Evolutionary conservation across 2,329 filamentous ascomycete genomes (phyloP), one percentile per base, ranked within the genome.

Genomic region (Aspergillus novoparasiticus): DNA sequence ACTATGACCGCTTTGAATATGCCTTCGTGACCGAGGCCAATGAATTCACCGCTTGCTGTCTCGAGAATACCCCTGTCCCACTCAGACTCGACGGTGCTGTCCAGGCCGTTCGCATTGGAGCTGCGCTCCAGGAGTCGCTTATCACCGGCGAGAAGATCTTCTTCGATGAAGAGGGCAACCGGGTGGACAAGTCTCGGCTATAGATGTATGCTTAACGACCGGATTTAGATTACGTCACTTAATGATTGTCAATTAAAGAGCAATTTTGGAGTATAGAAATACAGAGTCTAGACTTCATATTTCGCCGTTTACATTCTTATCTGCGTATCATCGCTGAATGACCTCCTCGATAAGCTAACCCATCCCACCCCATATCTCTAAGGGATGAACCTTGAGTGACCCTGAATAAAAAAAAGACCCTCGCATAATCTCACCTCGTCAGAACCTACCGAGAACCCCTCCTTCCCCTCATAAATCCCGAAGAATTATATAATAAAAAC

Each of bases 1-100:
- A 90, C 74, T 90, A 87, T 72, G 88, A 86, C 57, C 79, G 88
- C 0, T 90, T 90, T 69, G 82, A 87, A 72, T 78, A 86, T 51
- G 88, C 88, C 0, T 90, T 90, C 71, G 84, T 88, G 23, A 85
- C 80, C 1, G 88, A 90, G 78, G 85, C 86, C 5, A 86, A 88
- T 62, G 87, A 90, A 77, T 90, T 90, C 67, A 86, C 86, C 0
- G 84, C 82, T 11, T 81, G 79, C 32, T 85, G 86, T 59, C 73
- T 90, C 62, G 86, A 90, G 66, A 74, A 85, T 64, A 84, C 75
- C 34, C 72, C 79, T 28, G 74, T 87, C 59, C 87, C 87, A 0
- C 78, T 90, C 69, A 83, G 85, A 72, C 73, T 90, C 43, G 73
- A 79, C 26, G 84, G 84, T 19, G 87, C 87, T 1, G 86, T 90